These are phyloP conservation scores for Fusarium phyllophilum DNA, from an alignment of 2,329 filamentous ascomycete genomes.

Conservation along the genomic window DNA sequence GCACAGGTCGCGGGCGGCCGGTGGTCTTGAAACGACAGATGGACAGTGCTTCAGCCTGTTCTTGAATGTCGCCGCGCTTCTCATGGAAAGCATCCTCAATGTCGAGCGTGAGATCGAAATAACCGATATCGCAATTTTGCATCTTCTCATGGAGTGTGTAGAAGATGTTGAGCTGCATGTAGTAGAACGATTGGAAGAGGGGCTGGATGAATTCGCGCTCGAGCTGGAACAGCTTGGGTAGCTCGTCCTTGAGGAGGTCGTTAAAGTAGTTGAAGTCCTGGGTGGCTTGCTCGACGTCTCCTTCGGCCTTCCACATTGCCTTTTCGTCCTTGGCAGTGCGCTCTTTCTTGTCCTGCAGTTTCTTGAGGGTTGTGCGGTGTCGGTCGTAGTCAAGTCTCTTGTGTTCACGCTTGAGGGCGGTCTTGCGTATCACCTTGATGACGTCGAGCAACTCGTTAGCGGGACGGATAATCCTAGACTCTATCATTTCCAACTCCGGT, in stretches of 20 bases:
- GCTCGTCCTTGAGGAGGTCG: constrained; percentile 92
- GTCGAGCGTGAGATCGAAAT: constrained; percentile 92
- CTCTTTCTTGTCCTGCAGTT: constrained; percentile 97
- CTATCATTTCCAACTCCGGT: constrained; percentile 98
- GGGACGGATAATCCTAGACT: constrained; percentile 87
- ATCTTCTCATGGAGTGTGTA: constrained; percentile 98
- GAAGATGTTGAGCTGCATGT: constrained; percentile 99
- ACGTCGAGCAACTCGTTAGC: constrained; percentile 94
- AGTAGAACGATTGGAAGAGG: constrained; percentile 98
- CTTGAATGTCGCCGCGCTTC: constrained; percentile 89
- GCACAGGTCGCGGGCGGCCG: constrained; percentile 71
- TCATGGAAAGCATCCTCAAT: constrained; percentile 90
- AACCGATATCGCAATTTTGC: constrained; percentile 96
- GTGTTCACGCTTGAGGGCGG: constrained; percentile 89
- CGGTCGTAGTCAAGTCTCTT: constrained; percentile 98
- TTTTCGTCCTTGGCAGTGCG: constrained; percentile 97
- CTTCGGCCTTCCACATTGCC: constrained; percentile 94
- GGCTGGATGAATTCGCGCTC: constrained; percentile 96
- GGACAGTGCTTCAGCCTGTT: constrained; percentile 81
- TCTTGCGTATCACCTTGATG: constrained; percentile 94
- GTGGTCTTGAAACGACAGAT: constrained; percentile 95
- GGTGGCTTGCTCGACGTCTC: constrained; percentile 88
- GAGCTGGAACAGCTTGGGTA: constrained; percentile 89
- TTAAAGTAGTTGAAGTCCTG: constrained; percentile 99
- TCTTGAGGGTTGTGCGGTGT: constrained; percentile 84